phyloP scores from a whole-genome alignment of 805 yeast species.

The Wickerhamiella kazuoi region DNA sequence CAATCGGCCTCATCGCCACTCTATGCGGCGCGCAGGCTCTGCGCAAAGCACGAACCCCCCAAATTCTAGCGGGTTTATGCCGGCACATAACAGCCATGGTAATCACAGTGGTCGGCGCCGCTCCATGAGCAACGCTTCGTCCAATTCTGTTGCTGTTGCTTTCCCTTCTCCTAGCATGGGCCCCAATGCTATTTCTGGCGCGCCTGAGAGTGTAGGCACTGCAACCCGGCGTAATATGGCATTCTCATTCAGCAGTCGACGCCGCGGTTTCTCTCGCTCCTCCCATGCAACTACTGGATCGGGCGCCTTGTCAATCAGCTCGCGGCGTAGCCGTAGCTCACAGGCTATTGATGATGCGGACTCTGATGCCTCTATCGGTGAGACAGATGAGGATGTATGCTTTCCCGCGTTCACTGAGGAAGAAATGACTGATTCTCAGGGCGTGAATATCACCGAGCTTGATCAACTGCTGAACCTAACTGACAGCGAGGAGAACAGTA shows the following conservation, averaged over 20 bases:
- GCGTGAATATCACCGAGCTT: constrained; percentile 68
- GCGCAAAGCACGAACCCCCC: no score
- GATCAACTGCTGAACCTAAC: constrained; percentile 21
- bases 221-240: background rate
- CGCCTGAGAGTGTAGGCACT: background rate
- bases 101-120: no score
- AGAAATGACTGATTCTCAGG: constrained; percentile 11
- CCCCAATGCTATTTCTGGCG: background rate
- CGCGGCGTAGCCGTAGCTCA: background rate
- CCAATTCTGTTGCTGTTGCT: background rate
- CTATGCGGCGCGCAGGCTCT: no score
- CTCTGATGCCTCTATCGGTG: constrained; percentile 31
- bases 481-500: background rate
- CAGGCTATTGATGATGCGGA: constrained; percentile 13
- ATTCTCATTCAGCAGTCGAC: background rate
- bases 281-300: background rate
- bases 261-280: background rate
- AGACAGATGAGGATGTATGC: constrained; percentile 94
- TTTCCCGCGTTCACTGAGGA: constrained; percentile 60
- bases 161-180: background rate
- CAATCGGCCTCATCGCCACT: no score
- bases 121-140: no score
- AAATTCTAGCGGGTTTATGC: no score
- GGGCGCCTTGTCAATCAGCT: background rate
- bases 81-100: no score